Conservation (phyloP, 345 rosid species). For the Populus nigra region DNA sequence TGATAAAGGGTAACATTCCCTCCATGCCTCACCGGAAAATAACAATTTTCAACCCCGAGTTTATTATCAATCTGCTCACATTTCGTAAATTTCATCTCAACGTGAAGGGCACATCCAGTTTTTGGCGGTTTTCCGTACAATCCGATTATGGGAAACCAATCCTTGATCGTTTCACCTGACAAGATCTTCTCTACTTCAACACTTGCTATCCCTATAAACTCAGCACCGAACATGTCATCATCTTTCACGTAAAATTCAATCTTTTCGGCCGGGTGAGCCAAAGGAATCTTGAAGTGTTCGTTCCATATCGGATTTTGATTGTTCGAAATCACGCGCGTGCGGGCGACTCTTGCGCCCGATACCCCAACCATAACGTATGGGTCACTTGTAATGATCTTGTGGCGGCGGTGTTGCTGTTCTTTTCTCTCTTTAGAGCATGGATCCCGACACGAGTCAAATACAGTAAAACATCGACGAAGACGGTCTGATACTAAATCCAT, state of each 20-base stretch:
- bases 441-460: constrained; percentile 35
- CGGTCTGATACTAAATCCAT: constrained; percentile 72
- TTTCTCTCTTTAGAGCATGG: constrained; percentile 18
- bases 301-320: constrained; percentile 64
- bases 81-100: constrained; percentile 53
- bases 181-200: constrained; percentile 37
- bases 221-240: constrained; percentile 78
- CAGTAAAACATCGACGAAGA: constrained; percentile 48
- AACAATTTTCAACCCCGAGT: constrained; percentile 53
- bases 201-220: constrained; percentile 57
- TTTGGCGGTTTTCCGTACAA: constrained; percentile 61
- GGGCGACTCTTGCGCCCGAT: constrained; percentile 72
- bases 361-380: constrained; percentile 80
- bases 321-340: constrained; percentile 77
- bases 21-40: constrained; percentile 67
- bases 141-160: constrained; percentile 65
- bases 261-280: constrained; percentile 64
- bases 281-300: constrained; percentile 59
- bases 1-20: constrained; percentile 65
- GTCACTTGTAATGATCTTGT: constrained; percentile 70
- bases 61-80: constrained; percentile 49
- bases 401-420: constrained; percentile 13
- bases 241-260: constrained; percentile 79
- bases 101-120: constrained; percentile 52
- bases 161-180: constrained; percentile 47